Base-by-base conservation (phyloP, 805 yeast species). In the Komagataella mondaviorum region DNA sequence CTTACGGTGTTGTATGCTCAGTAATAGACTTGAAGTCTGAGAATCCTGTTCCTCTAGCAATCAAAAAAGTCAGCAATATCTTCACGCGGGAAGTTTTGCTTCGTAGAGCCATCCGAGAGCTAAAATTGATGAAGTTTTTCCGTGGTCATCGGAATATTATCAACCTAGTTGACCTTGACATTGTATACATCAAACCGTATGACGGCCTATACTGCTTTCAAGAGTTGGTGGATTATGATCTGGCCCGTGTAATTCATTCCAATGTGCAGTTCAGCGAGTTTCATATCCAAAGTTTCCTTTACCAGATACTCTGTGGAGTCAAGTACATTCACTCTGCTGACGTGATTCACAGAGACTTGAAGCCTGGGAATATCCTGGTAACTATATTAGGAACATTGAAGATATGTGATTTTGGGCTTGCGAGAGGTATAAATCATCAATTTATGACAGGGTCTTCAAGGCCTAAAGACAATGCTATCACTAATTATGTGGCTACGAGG, bases 381-480 rank as follows among this genome's bases (percentile, higher is more conserved):
- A 80, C 88, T 4, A 64, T 78, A 1, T 81, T 80, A 51, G 97
- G 98, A 0, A 70, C 66, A 4, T 67, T 90, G 49, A 90, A 90
- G 61, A 87, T 90, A 16, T 88, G 97, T 66, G 98, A 90, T 67
- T 90, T 90, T 71, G 98, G 98, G 0, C 70, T 90, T 43, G 96
- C 97, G 1, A 71, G 97, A 60, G 95, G 95, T 1, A 71, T 88
- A 10, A 60, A 63, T 8, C 61, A 58, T 17, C 56, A 58, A 44
- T 64, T 51, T 55, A 64, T 59, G 63, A 62, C 59, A 47, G 52
- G 52, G 43, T 66, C 60, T 59, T 68, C 56, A 54, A 67, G 63
- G 49, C 64, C 70, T 14, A 67, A 63, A 44, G 54, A 68, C 3
- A 60, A 68, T 30, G 71, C 76, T 14, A 85, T 86, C 23, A 86